Percentiles rank a stretch among this genome's conserved stretches.
These are phyloP conservation scores for Colletotrichum tamarilloi DNA, from an alignment of 2,329 filamentous ascomycete species.

Conservation along the genomic window DNA sequence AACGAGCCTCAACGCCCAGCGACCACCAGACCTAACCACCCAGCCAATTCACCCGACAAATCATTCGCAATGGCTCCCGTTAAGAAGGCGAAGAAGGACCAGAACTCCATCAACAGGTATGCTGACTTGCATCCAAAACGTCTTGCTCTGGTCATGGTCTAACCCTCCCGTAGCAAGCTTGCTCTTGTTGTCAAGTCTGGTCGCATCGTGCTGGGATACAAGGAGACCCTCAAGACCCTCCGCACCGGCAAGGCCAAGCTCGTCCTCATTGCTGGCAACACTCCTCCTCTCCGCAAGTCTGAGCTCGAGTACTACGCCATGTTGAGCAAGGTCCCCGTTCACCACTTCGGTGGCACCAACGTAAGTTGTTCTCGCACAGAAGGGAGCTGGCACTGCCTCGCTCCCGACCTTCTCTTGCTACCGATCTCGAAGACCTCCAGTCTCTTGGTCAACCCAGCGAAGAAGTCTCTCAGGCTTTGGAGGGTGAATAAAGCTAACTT, in stretches of 20 bases:
- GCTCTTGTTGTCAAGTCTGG: constrained; percentile 74
- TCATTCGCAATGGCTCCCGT: constrained; percentile 71
- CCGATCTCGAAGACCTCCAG: constrained; percentile 32
- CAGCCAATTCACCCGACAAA: constrained; percentile 47
- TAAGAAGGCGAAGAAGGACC: constrained; percentile 89
- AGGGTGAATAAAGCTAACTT: constrained; percentile 79
- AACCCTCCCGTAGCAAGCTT: constrained; percentile 53
- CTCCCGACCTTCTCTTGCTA: constrained; percentile 44
- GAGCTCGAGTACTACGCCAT: constrained; percentile 97
- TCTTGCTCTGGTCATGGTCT: neutral
- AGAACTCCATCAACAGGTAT: constrained; percentile 69
- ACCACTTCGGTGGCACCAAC: constrained; percentile 99
- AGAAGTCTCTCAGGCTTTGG: constrained; percentile 90
- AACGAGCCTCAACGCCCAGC: constrained; percentile 31
- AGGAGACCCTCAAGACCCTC: constrained; percentile 82
- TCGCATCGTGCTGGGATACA: constrained; percentile 91
- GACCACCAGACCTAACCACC: constrained; percentile 7
- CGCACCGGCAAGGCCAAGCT: constrained; percentile 98
- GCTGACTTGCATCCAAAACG: neutral
- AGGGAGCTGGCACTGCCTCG: constrained; percentile 24
- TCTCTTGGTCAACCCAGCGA: constrained; percentile 79
- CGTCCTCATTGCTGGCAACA: constrained; percentile 94
- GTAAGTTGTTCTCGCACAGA: constrained; percentile 71
- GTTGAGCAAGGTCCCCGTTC: constrained; percentile 92
- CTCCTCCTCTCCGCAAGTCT: constrained; percentile 95